Evolutionary conservation across 768 basidiomycete species (phyloP), one percentile per base, ranked within the genome.

Genomic region (Pleurotus pulmonarius): DNA sequence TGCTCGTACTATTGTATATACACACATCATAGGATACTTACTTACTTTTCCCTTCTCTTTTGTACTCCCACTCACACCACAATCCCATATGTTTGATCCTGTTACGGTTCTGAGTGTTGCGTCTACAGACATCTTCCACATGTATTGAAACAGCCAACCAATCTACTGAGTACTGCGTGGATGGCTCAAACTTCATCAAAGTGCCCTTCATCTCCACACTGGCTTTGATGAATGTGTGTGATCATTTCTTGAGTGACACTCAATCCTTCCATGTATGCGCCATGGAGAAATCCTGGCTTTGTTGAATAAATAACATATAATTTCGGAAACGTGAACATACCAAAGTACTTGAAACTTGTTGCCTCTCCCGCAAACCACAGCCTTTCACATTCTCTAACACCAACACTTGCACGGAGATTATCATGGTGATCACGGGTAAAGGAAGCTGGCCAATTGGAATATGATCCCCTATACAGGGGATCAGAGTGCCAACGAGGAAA

Each of bases 401-500:
- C 70, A n/a, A 87, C 70, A n/a, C 81, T 83, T 5, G 82, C 81
- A 54, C 79, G 75, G 49, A 87, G 61, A 61, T 87, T 84, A 22
- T 77, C 68, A n/a, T 82, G 74, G 51, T 86, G 82, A 7, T 67
- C 70, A 11, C 73, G 74, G 9, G 80, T 66, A 59, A 85, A 86
- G 3, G 82, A 75, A 0, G 87, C 75, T 0, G 85, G 86, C 86
- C 86, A 88, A 58, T 87, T 89, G 18, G 82, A 83, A 60, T 85
- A 89, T 2, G 84, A 82, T 3, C 84, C 84, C n/a, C 83, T 75
- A 65, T 75, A 83, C 2, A 78, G 69, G 3, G 79, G 77, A 62
- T 87, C 75, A 7, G 67, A 65, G 45, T 73, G 60, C 88, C 87
- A 89, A 2, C 75, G 68, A 2, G 78, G 75, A 59, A 83, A 78